A percentile compares a stretch with the other conserved stretches of the same genome.
These are phyloP conservation scores for Veloporphyrellus conicus DNA, from an alignment of 1,284 basidiomycete species.

Conservation along the genomic window DNA sequence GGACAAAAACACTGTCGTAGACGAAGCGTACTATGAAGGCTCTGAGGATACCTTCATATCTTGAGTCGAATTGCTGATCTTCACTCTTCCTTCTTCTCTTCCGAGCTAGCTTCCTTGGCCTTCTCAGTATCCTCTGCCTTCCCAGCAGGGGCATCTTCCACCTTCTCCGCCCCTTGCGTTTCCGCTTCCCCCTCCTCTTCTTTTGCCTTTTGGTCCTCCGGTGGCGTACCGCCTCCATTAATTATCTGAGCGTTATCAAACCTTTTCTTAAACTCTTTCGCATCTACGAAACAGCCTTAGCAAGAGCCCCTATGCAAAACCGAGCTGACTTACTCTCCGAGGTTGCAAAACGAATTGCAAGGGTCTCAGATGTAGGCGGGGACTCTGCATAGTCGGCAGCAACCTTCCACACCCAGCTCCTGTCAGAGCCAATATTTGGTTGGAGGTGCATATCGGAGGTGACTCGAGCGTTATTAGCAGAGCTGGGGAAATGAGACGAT, in stretches of 20 bases:
- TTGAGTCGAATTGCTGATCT: neutral
- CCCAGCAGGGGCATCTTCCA: slow-evolving; percentile 32
- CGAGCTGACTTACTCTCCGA: slow-evolving; percentile 76
- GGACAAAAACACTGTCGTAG: slow-evolving; percentile 5
- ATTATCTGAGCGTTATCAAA: slow-evolving; percentile 81
- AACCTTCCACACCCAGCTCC: slow-evolving; percentile 99
- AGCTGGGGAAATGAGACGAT: neutral
- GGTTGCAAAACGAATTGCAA: slow-evolving; percentile 98
- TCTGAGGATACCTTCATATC: slow-evolving; percentile 1
- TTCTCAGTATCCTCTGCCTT: slow-evolving; percentile 30
- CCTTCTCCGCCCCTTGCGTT: slow-evolving; percentile 8
- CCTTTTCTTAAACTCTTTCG: slow-evolving; percentile 78
- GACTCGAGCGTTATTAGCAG: slow-evolving; percentile 49
- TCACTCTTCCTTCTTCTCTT: slow-evolving; percentile 30
- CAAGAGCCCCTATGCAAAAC: neutral
- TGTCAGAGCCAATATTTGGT: slow-evolving; percentile 98
- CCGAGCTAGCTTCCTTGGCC: slow-evolving; percentile 22
- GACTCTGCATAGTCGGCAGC: slow-evolving; percentile 91
- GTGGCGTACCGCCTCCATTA: slow-evolving; percentile 47
- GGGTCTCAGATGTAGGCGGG: slow-evolving; percentile 86
- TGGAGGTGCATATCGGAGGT: slow-evolving; percentile 89
- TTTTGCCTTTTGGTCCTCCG: slow-evolving; percentile 30
- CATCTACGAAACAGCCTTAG: slow-evolving; percentile 52
- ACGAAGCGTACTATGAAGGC: slow-evolving; percentile 12
- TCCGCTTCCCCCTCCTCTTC: slow-evolving; percentile 32